Base-by-base conservation (phyloP, 768 basidiomycete species). In the Rhodocollybia butyracea region DNA sequence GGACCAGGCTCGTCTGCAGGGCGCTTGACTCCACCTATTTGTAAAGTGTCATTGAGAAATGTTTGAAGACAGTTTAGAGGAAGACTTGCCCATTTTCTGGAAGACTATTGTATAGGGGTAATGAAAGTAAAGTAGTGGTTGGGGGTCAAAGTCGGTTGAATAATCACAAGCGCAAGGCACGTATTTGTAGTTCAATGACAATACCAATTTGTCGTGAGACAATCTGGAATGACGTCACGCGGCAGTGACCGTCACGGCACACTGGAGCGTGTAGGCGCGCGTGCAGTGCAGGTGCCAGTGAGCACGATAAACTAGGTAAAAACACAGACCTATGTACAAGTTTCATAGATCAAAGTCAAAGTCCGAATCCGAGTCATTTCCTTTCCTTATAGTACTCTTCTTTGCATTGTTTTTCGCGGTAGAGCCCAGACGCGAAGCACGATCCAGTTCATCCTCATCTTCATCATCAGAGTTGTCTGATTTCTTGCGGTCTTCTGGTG, bases 271-370 rank as follows among this genome's bases (percentile, higher is more conserved):
- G 31, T 17, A 32, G 46, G 5, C 31, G 46, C 19, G 46, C 8
- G 45, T 31, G 30, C 13, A 30, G 13, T 17, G 29, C 46, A 31
- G n/a, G n/a, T n/a, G n/a, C n/a, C n/a, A n/a, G n/a, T n/a, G n/a
- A n/a, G n/a, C n/a, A n/a, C n/a, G n/a, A n/a, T n/a, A 2, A 47
- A 47, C 21, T 1, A 31, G 3, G 0, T 21, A 47, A 47, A 31
- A 30, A 21, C 19, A 39, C 13, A 51, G 36, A 59, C 32, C 61
- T 40, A 11, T 41, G 47, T n/a, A 48, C 7, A 40, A 53, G 63
- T 43, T 51, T 59, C 80, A 86, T 72, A 85, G 70, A 62, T 85
- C 85, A 65, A 86, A 85, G 63, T 92, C 90, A 66, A 95, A 89
- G 67, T 93, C 93, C 30, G 88, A 89, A 62, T 88, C 84, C 38